Evolutionary conservation across 2,329 filamentous ascomycete genomes (phyloP).

Genomic region (Xylariomycetidae sp.): DNA sequence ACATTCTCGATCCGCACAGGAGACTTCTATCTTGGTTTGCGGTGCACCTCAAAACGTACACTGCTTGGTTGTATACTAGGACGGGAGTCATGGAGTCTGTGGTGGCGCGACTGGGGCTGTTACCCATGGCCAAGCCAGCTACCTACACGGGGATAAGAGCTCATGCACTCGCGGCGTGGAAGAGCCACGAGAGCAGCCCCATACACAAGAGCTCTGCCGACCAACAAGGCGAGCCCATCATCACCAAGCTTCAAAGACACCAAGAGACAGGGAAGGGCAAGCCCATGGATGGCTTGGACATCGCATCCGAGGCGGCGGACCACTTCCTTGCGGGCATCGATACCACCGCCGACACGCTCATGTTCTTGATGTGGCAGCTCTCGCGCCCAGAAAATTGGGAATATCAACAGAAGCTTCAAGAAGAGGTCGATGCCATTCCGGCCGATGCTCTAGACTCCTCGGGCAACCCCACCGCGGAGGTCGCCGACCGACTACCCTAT

Average conservation of each 20-base stretch:
- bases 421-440: constrained; percentile 33
- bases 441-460: constrained; percentile 16
- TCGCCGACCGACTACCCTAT: constrained; percentile 35
- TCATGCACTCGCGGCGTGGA: constrained; percentile 26
- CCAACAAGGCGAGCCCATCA: constrained; percentile 25
- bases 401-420: constrained; percentile 40
- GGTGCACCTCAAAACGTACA: constrained; percentile 39
- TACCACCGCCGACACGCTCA: constrained; percentile 47
- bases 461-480: constrained; percentile 30
- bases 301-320: constrained; percentile 49
- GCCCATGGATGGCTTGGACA: constrained; percentile 37
- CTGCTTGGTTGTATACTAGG: constrained; percentile 43
- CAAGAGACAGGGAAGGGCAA: constrained; percentile 20
- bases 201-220: not conserved
- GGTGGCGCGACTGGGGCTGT: constrained; percentile 26
- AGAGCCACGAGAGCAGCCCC: constrained; percentile 8
- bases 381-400: constrained; percentile 36
- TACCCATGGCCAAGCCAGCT: constrained; percentile 46
- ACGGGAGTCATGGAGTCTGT: constrained; percentile 32
- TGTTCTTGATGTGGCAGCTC: constrained; percentile 46
- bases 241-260: constrained; percentile 32
- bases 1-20: constrained; percentile 43
- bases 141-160: constrained; percentile 47
- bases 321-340: constrained; percentile 50
- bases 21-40: constrained; percentile 44